A percentile compares a stretch with the other conserved stretches of the same genome.
Evolutionary conservation across 257 asterid genomes (phyloP).

Genomic region (Jacaranda mimosifolia): DNA sequence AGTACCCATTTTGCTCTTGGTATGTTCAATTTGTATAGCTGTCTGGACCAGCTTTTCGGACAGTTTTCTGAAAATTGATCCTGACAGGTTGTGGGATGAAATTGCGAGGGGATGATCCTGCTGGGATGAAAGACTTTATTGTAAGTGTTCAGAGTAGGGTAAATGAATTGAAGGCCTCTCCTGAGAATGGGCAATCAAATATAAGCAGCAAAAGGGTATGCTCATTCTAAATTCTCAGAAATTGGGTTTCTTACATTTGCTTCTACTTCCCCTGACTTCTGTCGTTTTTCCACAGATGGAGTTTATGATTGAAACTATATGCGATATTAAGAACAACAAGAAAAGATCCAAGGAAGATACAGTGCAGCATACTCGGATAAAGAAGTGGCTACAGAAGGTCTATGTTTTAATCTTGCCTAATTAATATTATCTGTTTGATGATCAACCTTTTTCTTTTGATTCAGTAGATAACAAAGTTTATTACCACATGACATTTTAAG

Average conservation of each 20-base stretch:
- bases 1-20: conserved; percentile 6
- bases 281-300: conserved; percentile 71
- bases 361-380: conserved; percentile 74
- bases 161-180: conserved; percentile 75
- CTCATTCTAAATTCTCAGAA: conserved; percentile 20
- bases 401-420: conserved; percentile 10
- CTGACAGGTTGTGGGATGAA: conserved; percentile 95
- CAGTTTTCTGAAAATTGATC: conserved; percentile 29
- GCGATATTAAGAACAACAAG: conserved; percentile 94
- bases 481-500: not conserved
- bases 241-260: conserved; percentile 28
- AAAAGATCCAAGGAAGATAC: conserved; percentile 72
- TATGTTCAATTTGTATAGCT: conserved; percentile 12
- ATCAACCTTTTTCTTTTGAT: not conserved
- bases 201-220: conserved; percentile 75
- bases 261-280: conserved; percentile 31
- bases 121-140: conserved; percentile 88
- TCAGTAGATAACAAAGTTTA: conserved; percentile 14
- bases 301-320: conserved; percentile 89
- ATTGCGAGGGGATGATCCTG: conserved; percentile 93
- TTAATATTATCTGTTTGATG: conserved; percentile 3
- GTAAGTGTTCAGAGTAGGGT: conserved; percentile 78
- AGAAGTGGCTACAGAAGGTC: conserved; percentile 94
- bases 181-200: conserved; percentile 64
- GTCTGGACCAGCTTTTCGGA: not conserved